phyloP scores from a whole-genome alignment of 2,329 filamentous ascomycete genomes.

The Metarhizium robertsii region DNA sequence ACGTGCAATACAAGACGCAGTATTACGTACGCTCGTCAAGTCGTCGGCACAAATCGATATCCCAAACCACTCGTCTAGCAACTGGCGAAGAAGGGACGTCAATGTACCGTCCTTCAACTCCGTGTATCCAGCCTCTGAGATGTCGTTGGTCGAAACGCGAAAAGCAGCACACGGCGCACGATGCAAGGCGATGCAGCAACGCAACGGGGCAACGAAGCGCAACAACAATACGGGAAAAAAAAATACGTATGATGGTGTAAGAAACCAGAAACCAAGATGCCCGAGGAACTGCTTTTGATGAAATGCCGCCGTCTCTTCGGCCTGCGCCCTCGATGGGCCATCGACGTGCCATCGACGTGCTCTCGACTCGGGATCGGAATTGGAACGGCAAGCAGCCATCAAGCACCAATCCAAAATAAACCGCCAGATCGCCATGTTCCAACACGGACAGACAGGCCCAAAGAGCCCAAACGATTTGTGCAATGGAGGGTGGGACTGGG shows the following conservation, averaged over 20 bases:
- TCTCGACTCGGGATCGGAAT: neutral
- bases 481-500: neutral
- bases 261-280: no score
- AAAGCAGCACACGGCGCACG: neutral
- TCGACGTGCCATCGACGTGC: no score
- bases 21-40: neutral
- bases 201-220: conserved; percentile 2
- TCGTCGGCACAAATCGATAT: neutral
- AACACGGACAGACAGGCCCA: no score
- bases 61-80: neutral
- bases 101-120: neutral
- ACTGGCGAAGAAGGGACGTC: neutral
- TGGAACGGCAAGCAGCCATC: no score
- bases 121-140: neutral
- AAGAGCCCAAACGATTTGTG: neutral
- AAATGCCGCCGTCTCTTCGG: no score
- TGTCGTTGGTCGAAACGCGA: neutral
- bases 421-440: no score
- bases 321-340: no score
- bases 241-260: no score
- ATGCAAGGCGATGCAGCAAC: conserved; percentile 1
- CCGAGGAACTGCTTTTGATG: no score
- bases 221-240: neutral
- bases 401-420: no score
- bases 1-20: neutral